Base-by-base conservation (phyloP, 495 filamentous ascomycete species). In the Aspergillus baeticus region DNA sequence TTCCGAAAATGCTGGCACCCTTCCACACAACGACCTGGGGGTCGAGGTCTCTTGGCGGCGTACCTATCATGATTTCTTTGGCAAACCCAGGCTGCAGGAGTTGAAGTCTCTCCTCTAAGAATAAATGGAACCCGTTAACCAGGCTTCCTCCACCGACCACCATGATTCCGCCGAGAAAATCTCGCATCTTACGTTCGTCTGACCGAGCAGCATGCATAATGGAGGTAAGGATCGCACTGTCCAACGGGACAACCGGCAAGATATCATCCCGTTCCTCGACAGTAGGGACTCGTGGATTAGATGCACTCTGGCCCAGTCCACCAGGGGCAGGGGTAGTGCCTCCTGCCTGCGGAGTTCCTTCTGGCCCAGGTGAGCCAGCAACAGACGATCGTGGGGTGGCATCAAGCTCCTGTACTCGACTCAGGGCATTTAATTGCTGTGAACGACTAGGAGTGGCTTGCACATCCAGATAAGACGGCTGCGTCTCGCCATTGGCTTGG, bases 11-110 rank as follows among this genome's bases (percentile, higher is more conserved):
- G 64, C 92, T 96, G 3, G 89, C 95, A 2, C 94, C 94, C 79
- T 98, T 98, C 94, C 94, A 98, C 6, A 88, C 87, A 29, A 98
- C 89, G 6, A 96, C 92, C 67, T 96, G 91, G 20, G 91, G 89
- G 68, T 98, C 94, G 66, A 98, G 82, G 63, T 98, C 94, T 58
- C 94, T 72, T 1, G 94, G 95, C 34, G 91, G 92, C 14, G 84
- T 82, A 33, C 89, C 91, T 46, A 98, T 91, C 62, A 98, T 79
- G 58, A 98, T 92, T 58, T 91, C 86, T 57, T 93, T 92, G 6
- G 78, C 70, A 60, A 87, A 85, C 23, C 84, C 84, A 10, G 90
- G 90, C 29, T 87, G 79, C 23, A 84, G 76, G 44, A 71, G 69
- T 60, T 88, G 85, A 46, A 98, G 77, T 57, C 82, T 82, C 66